phyloP scores from a whole-genome alignment of 768 basidiomycete genomes.

The Astraeus odoratus region DNA sequence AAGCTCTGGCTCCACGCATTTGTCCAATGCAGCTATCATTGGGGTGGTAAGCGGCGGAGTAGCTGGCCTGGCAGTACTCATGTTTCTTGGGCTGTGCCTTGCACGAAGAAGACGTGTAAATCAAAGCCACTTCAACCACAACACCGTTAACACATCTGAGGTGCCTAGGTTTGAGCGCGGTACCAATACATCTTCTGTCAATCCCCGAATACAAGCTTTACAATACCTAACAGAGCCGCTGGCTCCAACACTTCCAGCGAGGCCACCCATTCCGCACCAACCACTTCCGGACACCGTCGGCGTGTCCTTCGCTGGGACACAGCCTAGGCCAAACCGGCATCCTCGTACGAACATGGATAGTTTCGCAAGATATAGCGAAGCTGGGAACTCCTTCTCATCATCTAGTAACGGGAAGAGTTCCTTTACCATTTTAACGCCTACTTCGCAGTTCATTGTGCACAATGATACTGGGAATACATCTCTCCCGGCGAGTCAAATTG shows the following conservation, averaged over 20 bases:
- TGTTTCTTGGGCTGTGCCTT: conserved; percentile 47
- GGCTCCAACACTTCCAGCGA: no score
- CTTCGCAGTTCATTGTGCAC: conserved; percentile 57
- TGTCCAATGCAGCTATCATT: conserved; percentile 41
- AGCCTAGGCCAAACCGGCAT: conserved; percentile 26
- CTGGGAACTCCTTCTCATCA: conserved; percentile 25
- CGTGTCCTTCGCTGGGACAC: conserved; percentile 21
- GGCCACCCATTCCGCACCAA: no score
- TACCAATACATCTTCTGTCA: no score
- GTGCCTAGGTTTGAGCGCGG: conserved; percentile 34
- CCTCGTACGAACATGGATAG: conserved; percentile 23
- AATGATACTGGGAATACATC: conserved; percentile 57
- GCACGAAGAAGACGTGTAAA: conserved; percentile 26
- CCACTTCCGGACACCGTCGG: no score
- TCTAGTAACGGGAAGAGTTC: conserved; percentile 46
- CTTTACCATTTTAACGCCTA: conserved; percentile 38
- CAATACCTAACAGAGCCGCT: no score
- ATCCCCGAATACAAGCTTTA: no score
- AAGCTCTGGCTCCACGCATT: conserved; percentile 17
- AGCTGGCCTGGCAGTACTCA: conserved; percentile 44
- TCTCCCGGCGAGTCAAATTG: conserved; percentile 42
- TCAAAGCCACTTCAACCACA: conserved; percentile 25
- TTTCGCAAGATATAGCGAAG: conserved; percentile 14
- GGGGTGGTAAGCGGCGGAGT: conserved; percentile 44
- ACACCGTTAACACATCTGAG: conserved; percentile 16